A percentile compares a stretch with the other conserved stretches of the same genome.
Conservation (phyloP, 805 yeast species). For the Pichia gijzeniarum region DNA sequence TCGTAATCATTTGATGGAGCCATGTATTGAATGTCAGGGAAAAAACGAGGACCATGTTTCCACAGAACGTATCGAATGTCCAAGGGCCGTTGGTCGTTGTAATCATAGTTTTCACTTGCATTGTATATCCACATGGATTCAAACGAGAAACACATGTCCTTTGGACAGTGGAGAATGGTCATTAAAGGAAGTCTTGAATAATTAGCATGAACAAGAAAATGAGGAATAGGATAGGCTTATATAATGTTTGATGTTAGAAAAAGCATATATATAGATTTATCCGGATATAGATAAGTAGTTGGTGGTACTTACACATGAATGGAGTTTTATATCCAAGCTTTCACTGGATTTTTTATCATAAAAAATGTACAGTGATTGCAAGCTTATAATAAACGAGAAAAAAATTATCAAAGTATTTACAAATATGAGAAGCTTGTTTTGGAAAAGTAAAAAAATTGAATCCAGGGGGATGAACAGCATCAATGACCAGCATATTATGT, state of each 20-base stretch:
- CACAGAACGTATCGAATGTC: conserved; percentile 48
- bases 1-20: conserved; percentile 96
- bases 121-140: conserved; percentile 93
- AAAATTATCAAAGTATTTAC: not conserved
- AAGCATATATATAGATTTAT: no score
- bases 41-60: conserved; percentile 42
- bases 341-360: no score
- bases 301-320: no score
- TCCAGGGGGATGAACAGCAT: not conserved
- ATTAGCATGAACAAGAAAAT: conserved; percentile 4
- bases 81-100: conserved; percentile 96
- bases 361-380: no score
- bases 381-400: not conserved
- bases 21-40: conserved; percentile 86
- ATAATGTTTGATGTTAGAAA: no score
- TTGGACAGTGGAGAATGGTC: conserved; percentile 89
- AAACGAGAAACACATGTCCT: conserved; percentile 94
- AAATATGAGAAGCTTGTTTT: not conserved
- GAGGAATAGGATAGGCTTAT: no score
- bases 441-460: not conserved
- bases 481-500: not conserved
- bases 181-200: conserved; percentile 26
- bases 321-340: no score
- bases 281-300: no score
- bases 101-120: conserved; percentile 98